These are phyloP conservation scores for Rhynchospora tenuis DNA, from an alignment of 176 grass and related monocot species.

Conservation along the genomic window DNA sequence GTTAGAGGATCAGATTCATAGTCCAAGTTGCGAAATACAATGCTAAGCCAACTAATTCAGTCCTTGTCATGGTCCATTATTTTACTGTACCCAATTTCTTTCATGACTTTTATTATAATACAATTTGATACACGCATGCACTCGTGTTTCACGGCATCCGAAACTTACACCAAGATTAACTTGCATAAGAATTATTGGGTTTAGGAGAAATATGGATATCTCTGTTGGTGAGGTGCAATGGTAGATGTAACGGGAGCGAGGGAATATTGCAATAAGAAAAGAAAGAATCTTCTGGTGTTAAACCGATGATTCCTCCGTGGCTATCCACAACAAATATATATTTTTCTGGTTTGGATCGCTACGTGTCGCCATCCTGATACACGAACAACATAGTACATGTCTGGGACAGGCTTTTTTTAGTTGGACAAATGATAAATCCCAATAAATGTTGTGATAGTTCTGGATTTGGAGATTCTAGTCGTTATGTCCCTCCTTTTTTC, in stretches of 20 bases:
- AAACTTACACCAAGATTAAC: not conserved
- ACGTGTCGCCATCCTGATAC: not conserved
- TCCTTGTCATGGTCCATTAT: constrained; percentile 11
- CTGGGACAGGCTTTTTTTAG: no score
- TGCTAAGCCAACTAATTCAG: not conserved
- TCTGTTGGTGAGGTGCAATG: not conserved
- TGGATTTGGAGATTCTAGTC: no score
- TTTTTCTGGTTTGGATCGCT: not conserved
- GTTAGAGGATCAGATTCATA: constrained; percentile 15
- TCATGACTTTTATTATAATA: not conserved
- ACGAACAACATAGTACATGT: not conserved
- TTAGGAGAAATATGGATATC: not conserved
- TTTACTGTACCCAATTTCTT: not conserved
- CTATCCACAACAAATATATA: not conserved
- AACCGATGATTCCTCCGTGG: not conserved
- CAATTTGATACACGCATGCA: not conserved
- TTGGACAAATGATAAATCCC: no score
- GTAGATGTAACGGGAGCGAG: not conserved
- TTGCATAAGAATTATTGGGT: not conserved
- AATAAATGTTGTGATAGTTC: no score
- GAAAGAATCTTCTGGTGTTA: constrained; percentile 3
- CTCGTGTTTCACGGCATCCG: not conserved
- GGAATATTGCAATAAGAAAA: not conserved
- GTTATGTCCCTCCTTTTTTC: no score
- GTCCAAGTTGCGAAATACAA: not conserved